Percentiles rank a stretch among this genome's conserved stretches.
phyloP scores from a whole-genome alignment of 768 basidiomycete species.

The Tricholoma bakamatsutake region DNA sequence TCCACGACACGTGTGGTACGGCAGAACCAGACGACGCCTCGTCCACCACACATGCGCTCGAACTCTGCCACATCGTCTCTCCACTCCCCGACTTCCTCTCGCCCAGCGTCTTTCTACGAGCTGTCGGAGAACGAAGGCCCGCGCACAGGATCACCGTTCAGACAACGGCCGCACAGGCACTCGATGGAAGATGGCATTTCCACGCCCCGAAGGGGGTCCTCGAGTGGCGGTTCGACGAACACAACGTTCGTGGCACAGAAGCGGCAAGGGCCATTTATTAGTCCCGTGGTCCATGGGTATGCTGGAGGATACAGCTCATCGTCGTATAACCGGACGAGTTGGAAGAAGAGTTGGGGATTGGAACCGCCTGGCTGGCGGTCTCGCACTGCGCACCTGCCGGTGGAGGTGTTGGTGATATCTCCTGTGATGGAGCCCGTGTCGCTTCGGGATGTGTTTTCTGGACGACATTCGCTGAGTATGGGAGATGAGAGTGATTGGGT shows the following conservation, averaged over 20 bases:
- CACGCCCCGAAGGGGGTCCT: conserved; percentile 28
- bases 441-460: conserved; percentile 80
- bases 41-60: conserved; percentile 58
- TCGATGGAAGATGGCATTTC: conserved; percentile 36
- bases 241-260: conserved; percentile 83
- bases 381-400: conserved; percentile 58
- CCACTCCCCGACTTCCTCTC: conserved; percentile 70
- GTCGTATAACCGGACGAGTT: conserved; percentile 62
- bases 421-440: conserved; percentile 41
- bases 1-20: conserved; percentile 67
- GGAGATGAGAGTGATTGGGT: conserved; percentile 88
- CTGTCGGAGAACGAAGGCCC: conserved; percentile 61
- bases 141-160: conserved; percentile 63
- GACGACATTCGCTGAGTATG: conserved; percentile 47
- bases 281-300: conserved; percentile 34
- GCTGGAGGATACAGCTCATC: conserved; percentile 14
- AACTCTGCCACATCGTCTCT: conserved; percentile 75
- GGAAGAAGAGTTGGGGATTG: conserved; percentile 87
- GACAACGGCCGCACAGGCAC: conserved; percentile 36
- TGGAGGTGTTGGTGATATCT: conserved; percentile 74
- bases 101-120: conserved; percentile 76
- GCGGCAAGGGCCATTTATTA: conserved; percentile 65
- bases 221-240: conserved; percentile 36
- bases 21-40: conserved; percentile 42
- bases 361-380: conserved; percentile 84